A percentile compares a stretch with the other conserved stretches of the same genome.
Conservation (phyloP, 1,284 basidiomycete genomes). For the Heliocybe sulcata region DNA sequence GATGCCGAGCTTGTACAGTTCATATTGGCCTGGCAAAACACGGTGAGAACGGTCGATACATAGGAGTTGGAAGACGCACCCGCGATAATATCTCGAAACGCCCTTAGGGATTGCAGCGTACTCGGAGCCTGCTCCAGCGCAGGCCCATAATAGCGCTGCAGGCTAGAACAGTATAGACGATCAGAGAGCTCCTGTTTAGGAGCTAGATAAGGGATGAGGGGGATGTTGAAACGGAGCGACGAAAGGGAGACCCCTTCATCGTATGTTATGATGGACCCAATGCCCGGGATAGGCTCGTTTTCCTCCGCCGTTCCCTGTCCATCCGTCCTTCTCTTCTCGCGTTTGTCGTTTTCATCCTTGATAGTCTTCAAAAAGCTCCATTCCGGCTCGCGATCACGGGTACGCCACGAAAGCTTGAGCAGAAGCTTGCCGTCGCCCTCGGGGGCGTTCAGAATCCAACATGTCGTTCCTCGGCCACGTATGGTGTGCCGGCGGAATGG, state of each 20-base stretch:
- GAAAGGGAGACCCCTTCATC: too few species aligned
- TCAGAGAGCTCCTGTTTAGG: not conserved
- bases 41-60: not conserved
- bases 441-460: not conserved
- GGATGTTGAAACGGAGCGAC: too few species aligned
- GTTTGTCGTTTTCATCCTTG: not conserved
- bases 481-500: not conserved
- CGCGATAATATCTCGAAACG: not conserved
- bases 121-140: not conserved
- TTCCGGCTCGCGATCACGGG: not conserved
- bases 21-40: not conserved
- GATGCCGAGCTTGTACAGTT: not conserved
- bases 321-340: too few species aligned
- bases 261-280: not conserved
- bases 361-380: not conserved
- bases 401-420: not conserved
- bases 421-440: not conserved
- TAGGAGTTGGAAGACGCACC: not conserved
- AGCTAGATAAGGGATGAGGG: too few species aligned
- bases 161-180: not conserved
- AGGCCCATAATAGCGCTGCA: not conserved
- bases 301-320: not conserved
- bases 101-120: not conserved
- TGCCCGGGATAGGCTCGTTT: not conserved
- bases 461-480: not conserved